Conservation (phyloP, 1,139 yeast genomes). For the Hansenula sp. region DNA sequence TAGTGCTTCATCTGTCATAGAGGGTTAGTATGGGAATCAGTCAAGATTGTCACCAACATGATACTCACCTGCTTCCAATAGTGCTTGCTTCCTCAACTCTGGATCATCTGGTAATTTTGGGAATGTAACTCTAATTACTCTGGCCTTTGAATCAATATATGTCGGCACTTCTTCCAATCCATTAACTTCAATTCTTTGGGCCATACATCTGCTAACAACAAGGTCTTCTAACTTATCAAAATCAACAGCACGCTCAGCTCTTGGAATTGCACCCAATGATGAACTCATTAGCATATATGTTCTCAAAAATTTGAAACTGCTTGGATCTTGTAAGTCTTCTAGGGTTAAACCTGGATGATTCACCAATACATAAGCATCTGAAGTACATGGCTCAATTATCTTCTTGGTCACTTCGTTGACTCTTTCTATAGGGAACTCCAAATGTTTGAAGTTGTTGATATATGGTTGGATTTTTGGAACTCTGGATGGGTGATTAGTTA, state of each 20-base stretch:
- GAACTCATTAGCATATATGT: slow-evolving; percentile 57
- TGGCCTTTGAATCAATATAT: slow-evolving; percentile 56
- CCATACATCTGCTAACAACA: slow-evolving; percentile 23
- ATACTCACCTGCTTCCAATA: slow-evolving; percentile 45
- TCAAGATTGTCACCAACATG: slow-evolving; percentile 21
- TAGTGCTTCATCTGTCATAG: slow-evolving; percentile 17
- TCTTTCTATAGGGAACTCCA: slow-evolving; percentile 27
- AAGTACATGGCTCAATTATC: slow-evolving; percentile 55
- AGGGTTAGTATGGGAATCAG: neutral
- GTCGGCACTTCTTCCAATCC: slow-evolving; percentile 40
- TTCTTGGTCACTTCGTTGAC: slow-evolving; percentile 45
- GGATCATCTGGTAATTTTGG: slow-evolving; percentile 42
- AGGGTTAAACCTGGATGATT: slow-evolving; percentile 66
- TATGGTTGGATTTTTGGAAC: slow-evolving; percentile 23
- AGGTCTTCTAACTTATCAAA: slow-evolving; percentile 40
- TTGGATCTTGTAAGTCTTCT: slow-evolving; percentile 46
- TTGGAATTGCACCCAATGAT: slow-evolving; percentile 59
- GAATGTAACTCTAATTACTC: slow-evolving; percentile 56
- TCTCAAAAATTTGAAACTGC: slow-evolving; percentile 51
- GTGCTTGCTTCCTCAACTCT: slow-evolving; percentile 27
- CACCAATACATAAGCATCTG: slow-evolving; percentile 66
- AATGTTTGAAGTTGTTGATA: slow-evolving; percentile 17
- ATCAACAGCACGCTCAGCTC: slow-evolving; percentile 43
- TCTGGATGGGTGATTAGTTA: slow-evolving; percentile 2
- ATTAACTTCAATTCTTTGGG: slow-evolving; percentile 30